A percentile compares a stretch with the other conserved stretches of the same genome.
Evolutionary conservation across 768 basidiomycete species (phyloP).

Genomic region (Chalciporus pseudorubinellus): DNA sequence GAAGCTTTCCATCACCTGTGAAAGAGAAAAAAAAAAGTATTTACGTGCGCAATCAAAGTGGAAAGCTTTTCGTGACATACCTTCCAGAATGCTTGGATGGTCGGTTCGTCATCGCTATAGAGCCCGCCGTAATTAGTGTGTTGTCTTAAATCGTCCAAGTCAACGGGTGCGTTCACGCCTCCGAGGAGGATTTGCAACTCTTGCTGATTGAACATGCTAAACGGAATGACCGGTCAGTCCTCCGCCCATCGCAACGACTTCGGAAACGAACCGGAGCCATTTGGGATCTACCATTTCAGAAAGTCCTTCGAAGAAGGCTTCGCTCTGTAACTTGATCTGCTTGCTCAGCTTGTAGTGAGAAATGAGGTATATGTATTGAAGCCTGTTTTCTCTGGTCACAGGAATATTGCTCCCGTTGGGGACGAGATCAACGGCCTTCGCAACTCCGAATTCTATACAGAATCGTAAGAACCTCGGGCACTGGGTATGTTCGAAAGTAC

Average conservation of each 20-base stretch:
- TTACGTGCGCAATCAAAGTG: not conserved
- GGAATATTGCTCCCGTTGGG: slow-evolving; percentile 78
- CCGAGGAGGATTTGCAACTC: slow-evolving; percentile 92
- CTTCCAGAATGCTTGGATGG: slow-evolving; percentile 82
- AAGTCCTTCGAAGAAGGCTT: slow-evolving; percentile 88
- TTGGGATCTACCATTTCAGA: slow-evolving; percentile 89
- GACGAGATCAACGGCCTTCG: slow-evolving; percentile 73
- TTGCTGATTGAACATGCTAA: slow-evolving; percentile 95
- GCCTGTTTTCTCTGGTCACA: slow-evolving; percentile 85
- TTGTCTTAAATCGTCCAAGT: slow-evolving; percentile 72
- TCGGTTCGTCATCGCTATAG: slow-evolving; percentile 66
- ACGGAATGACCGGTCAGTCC: slow-evolving; percentile 10
- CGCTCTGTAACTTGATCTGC: slow-evolving; percentile 83
- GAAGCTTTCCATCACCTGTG: slow-evolving; percentile 78
- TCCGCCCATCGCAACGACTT: not conserved
- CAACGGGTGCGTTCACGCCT: slow-evolving; percentile 81
- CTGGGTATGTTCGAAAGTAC: slow-evolving; percentile 35
- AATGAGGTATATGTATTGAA: slow-evolving; percentile 87
- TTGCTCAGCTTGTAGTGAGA: slow-evolving; percentile 85
- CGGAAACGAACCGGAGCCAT: slow-evolving; percentile 63
- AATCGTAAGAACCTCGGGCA: not conserved
- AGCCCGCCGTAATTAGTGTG: slow-evolving; percentile 84
- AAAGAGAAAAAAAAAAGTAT: not conserved
- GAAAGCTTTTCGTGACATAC: slow-evolving; percentile 37
- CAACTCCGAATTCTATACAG: slow-evolving; percentile 73